phyloP scores from a whole-genome alignment of 257 asterid genomes.

The Jasminum sambac region DNA sequence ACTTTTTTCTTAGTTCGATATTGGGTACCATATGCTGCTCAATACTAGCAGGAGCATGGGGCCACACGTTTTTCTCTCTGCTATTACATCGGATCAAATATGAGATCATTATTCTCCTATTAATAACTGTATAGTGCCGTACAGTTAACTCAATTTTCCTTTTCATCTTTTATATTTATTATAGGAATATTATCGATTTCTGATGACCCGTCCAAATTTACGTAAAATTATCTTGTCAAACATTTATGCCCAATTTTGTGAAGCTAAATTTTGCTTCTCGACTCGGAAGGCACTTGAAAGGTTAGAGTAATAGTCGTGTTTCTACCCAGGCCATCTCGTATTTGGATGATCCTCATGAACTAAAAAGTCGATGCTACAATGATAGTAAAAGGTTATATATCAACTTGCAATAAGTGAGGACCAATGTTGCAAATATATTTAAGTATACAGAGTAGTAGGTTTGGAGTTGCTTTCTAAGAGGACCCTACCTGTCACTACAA shows the following conservation, averaged over 20 bases:
- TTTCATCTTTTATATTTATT: background rate
- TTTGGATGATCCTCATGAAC: background rate
- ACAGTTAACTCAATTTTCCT: too few relatives aligned
- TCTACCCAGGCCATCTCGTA: background rate
- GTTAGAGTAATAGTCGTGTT: background rate
- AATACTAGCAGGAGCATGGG: too few relatives aligned
- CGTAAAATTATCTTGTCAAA: background rate
- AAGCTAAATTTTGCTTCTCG: background rate
- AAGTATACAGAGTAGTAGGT: conserved; percentile 33
- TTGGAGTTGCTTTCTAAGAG: conserved; percentile 43
- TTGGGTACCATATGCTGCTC: too few relatives aligned
- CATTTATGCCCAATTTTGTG: background rate
- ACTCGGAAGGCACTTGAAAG: background rate
- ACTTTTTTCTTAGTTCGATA: too few relatives aligned
- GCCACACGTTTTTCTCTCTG: too few relatives aligned
- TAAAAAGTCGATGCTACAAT: background rate
- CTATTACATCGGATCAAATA: too few relatives aligned
- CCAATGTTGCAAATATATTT: background rate
- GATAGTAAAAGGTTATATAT: background rate
- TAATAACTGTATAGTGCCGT: too few relatives aligned
- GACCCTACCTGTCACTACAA: conserved; percentile 29
- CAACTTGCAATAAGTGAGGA: background rate
- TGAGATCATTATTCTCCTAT: too few relatives aligned
- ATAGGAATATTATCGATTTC: background rate
- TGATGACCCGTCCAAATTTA: background rate